Percentiles rank a stretch among this genome's conserved stretches.
Conservation (phyloP, 2,329 filamentous ascomycete genomes). For the Diaporthe citri region DNA sequence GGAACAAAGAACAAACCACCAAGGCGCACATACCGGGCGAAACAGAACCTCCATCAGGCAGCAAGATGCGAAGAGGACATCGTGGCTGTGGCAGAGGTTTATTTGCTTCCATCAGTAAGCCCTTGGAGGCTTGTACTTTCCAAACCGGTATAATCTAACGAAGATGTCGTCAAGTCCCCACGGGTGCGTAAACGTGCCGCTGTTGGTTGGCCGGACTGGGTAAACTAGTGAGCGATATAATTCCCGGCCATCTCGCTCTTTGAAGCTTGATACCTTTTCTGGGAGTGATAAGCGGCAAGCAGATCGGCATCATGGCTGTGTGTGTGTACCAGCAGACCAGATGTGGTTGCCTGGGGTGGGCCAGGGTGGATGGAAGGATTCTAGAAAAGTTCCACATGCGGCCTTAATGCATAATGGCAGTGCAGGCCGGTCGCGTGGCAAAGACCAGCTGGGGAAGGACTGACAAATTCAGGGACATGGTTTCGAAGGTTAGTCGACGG, state of each 20-base stretch:
- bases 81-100: conserved; percentile 2
- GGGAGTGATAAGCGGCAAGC: not conserved
- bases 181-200: not conserved
- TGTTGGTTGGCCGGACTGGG: not conserved
- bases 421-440: conserved; percentile 21
- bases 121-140: not conserved
- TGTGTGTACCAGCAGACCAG: not conserved
- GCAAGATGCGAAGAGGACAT: not conserved
- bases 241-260: not conserved
- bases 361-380: conserved; percentile 26
- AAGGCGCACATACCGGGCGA: not conserved
- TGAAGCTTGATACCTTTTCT: not conserved
- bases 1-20: not conserved
- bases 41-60: not conserved
- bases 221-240: not conserved
- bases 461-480: not conserved
- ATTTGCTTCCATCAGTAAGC: not conserved
- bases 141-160: not conserved
- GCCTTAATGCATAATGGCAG: not conserved
- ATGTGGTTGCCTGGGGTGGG: conserved; percentile 19
- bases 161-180: conserved; percentile 8
- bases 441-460: not conserved
- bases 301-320: conserved; percentile 24
- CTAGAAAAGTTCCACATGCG: conserved; percentile 33
- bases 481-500: not conserved